These are phyloP conservation scores for Aspergillus unguis DNA, from an alignment of 2,329 filamentous ascomycete species.

Conservation along the genomic window DNA sequence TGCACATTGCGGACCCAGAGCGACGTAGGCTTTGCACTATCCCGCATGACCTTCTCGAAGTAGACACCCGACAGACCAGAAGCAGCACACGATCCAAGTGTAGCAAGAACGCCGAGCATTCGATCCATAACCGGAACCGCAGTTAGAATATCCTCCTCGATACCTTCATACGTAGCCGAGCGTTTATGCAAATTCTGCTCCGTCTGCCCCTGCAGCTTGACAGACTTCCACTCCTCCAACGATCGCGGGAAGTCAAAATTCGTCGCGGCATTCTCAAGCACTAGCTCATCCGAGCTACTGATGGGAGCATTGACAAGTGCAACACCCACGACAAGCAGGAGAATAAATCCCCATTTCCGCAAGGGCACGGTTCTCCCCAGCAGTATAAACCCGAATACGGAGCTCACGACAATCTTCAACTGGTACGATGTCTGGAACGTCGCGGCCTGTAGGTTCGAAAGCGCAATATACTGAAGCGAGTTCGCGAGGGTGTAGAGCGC, in stretches of 20 bases:
- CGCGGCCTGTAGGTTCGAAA: conserved; percentile 86
- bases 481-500: conserved; percentile 88
- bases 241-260: conserved; percentile 71
- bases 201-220: conserved; percentile 46
- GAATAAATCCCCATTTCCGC: conserved; percentile 75
- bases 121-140: conserved; percentile 66
- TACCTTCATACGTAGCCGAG: conserved; percentile 88
- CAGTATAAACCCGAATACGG: conserved; percentile 78
- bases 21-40: conserved; percentile 70
- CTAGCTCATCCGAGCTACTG: conserved; percentile 50
- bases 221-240: conserved; percentile 68
- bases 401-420: conserved; percentile 87
- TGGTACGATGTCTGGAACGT: conserved; percentile 94
- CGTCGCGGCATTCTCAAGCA: conserved; percentile 59
- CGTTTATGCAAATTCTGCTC: conserved; percentile 58
- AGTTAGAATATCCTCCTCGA: conserved; percentile 60
- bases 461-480: conserved; percentile 85
- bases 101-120: conserved; percentile 73
- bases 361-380: conserved; percentile 67
- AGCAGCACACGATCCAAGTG: conserved; percentile 71
- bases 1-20: conserved; percentile 96
- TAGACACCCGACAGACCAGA: conserved; percentile 76
- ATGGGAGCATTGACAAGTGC: conserved; percentile 79
- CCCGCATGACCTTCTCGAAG: conserved; percentile 79
- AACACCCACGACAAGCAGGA: conserved; percentile 77